Conservation (phyloP, 257 asterid genomes). For the Solanum corneliomulleri region DNA sequence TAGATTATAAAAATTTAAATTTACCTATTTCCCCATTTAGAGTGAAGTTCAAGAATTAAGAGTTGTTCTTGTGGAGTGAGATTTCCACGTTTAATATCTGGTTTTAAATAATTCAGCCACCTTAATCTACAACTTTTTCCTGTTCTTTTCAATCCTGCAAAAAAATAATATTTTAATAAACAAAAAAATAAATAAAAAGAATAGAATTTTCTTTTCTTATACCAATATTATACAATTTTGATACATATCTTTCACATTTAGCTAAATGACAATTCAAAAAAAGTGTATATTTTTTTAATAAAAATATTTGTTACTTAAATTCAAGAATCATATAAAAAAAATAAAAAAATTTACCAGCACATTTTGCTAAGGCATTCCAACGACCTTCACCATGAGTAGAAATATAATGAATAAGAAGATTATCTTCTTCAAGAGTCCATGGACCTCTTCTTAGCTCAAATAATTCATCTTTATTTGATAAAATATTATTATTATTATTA, state of each 20-base stretch:
- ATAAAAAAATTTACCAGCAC: constrained; percentile 45
- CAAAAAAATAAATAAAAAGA: too few species aligned
- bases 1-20: neutral
- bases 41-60: constrained; percentile 77
- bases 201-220: neutral
- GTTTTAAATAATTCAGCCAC: constrained; percentile 83
- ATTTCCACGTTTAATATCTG: constrained; percentile 72
- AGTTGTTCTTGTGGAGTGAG: constrained; percentile 71
- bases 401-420: constrained; percentile 50
- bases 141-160: constrained; percentile 67
- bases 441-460: constrained; percentile 70
- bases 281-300: neutral
- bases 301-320: neutral
- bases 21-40: constrained; percentile 80
- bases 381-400: constrained; percentile 67
- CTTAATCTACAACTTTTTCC: constrained; percentile 88
- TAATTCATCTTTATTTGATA: constrained; percentile 16
- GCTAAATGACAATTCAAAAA: neutral
- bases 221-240: neutral
- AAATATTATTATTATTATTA: too few species aligned
- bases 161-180: neutral
- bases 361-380: constrained; percentile 63
- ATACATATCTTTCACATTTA: neutral
- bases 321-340: neutral
- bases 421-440: constrained; percentile 88